Evolutionary conservation across 169 alveolate genomes (phyloP), one percentile per base, ranked within the genome.

Genomic region (Plasmodium gonderi): DNA sequence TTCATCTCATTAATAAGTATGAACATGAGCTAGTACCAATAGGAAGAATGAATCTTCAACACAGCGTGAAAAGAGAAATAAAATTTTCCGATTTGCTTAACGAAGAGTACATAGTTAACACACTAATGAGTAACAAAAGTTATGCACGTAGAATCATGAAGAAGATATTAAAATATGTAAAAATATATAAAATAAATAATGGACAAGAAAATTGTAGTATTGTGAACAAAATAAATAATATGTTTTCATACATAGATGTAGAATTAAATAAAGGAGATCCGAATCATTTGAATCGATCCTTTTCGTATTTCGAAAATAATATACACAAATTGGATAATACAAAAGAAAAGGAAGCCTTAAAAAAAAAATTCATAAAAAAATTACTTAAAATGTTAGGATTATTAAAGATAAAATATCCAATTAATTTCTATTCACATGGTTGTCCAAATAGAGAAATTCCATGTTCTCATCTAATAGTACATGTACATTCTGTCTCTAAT

Each of bases 401-500:
- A 11, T n/a, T 20, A 26, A 33, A 69, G 45, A 47, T 45, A 40
- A 72, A 36, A 72, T 17, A n/a, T 42, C 17, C 23, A n/a, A 72
- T 40, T 14, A 38, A 3, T 0, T 20, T n/a, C 6, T 38, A 2
- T 80, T 4, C 51, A 8, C 1, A 14, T 36, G 1, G 91, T 5
- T 20, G 9, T 6, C 11, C 11, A 65, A 8, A 3, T 42, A 33
- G 23, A 29, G 80, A 87, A 74, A 65, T 87, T 7, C 51, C 67
- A 11, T 87, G 93, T 17, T 60, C 93, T 8, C 93, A 87, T 40
- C 26, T 87, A 26, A 49, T 87, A 29, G 26, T 87, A 12, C 45
- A 14, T 60, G 80, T 87, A 36, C 90, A 87, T 33, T 87, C n/a
- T 40, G 45, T 87, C 23, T 54, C 90, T 20, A 76, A 75, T 12